Evolutionary conservation across 257 asterid species (phyloP), one percentile per base, ranked within the genome.

Genomic region (Forsythia viridissima): DNA sequence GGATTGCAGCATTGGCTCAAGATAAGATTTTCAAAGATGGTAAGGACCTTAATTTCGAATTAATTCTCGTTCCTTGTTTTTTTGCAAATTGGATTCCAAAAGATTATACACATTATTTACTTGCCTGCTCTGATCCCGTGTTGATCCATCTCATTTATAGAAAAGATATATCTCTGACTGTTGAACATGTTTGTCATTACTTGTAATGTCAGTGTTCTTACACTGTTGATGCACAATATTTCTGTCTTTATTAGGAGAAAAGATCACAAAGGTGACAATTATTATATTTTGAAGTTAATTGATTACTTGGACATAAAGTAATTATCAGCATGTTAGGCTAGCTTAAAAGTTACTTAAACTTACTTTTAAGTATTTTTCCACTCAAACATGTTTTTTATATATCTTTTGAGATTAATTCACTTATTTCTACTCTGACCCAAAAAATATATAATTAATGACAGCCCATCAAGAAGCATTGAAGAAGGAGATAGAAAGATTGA

Each of bases 21-120:
- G 99, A 94, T 87, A 93, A 89, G 77, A 88, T 94, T 30, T 94
- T 94, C 86, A 94, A 93, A 85, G 99, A 94, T 84, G 99, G 98
- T 93, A 84, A 81, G 76, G 7, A 3, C 66, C 70, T 9, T 63
- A 70, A 36, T 10, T 72, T 69, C 10, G 6, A 42, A 24, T 24
- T 21, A 9, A 30, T 63, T 6, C 10, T 55, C 10, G 4, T 55
- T 55, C 3, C 10, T 55, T 1, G 3, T 55, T 55, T 15, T 55
- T 16, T 55, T 3, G 30, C 30, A 55, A 18, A 16, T 55, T 18
- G 65, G 3, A 18, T 55, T 18, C 10, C 11, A 4, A 5, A 9
- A 11, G 13, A 1, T 9, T 55, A 55, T 6, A 55, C 3, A 6
- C 11, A 18, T 16, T 3, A 55, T 16, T 6, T 18, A 4, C 6